Percentiles rank a stretch among this genome's conserved stretches.
Evolutionary conservation across 2,329 filamentous ascomycete genomes (phyloP).

Genomic region (Talaromyces sp.): DNA sequence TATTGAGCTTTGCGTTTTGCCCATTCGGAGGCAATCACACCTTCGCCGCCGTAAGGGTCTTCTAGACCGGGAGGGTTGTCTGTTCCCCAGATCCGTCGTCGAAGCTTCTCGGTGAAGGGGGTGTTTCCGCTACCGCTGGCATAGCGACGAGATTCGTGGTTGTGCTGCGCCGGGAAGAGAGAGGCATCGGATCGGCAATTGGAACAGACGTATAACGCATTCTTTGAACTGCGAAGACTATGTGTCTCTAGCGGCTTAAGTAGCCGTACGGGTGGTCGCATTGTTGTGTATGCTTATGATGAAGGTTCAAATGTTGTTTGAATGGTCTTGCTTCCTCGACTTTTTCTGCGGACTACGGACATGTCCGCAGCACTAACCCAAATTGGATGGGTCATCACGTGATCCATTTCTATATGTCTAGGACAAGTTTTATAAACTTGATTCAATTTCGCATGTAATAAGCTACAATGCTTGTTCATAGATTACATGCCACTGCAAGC

Average conservation of each 20-base stretch:
- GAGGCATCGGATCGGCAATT: constrained; percentile 36
- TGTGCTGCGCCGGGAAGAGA: constrained; percentile 27
- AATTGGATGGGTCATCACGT: background rate
- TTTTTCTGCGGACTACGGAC: constrained; percentile 10
- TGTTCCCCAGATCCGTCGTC: constrained; percentile 49
- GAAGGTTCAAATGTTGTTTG: constrained; percentile 22
- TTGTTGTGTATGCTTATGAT: constrained; percentile 23
- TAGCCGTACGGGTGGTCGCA: constrained; percentile 38
- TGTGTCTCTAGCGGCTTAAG: constrained; percentile 35
- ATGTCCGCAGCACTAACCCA: constrained; percentile 7
- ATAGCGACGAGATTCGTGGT: constrained; percentile 34
- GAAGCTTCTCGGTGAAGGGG: constrained; percentile 45
- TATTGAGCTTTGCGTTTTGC: constrained; percentile 23
- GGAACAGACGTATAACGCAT: constrained; percentile 38
- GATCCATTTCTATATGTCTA: background rate
- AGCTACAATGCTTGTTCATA: background rate
- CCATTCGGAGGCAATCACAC: constrained; percentile 30
- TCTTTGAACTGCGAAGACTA: constrained; percentile 25
- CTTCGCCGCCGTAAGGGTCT: constrained; percentile 47
- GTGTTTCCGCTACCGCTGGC: constrained; percentile 29
- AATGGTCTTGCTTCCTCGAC: constrained; percentile 4
- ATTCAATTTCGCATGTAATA: background rate
- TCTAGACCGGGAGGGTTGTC: constrained; percentile 48
- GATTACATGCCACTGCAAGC: background rate
- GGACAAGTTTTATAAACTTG: background rate